phyloP scores from a whole-genome alignment of 371 early-diverging fungal species.

The Homolaphlyctis polyrhiza region DNA sequence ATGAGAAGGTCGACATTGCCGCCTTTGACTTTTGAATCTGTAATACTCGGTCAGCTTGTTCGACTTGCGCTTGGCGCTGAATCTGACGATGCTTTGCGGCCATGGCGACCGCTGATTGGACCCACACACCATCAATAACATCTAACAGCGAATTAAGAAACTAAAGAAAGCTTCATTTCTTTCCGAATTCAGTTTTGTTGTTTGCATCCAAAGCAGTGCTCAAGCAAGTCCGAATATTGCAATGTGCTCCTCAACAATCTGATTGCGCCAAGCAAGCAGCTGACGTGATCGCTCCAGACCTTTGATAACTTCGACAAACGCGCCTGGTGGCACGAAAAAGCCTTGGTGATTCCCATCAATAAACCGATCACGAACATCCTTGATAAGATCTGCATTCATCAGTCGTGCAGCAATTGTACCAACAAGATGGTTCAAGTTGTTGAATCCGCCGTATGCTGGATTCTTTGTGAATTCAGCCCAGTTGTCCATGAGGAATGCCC shows the following conservation, averaged over 20 bases:
- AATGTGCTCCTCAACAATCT: not conserved
- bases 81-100: not conserved
- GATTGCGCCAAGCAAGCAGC: constrained; percentile 47
- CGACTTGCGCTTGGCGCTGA: not conserved
- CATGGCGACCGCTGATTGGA: not conserved
- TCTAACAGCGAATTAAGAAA: too few species aligned
- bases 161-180: too few species aligned
- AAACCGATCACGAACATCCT: constrained; percentile 69
- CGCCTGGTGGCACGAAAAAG: constrained; percentile 25
- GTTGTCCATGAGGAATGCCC: constrained; percentile 70
- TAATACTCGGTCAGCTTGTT: not conserved
- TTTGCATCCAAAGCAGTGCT: too few species aligned
- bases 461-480: constrained; percentile 34
- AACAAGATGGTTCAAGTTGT: constrained; percentile 52
- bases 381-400: constrained; percentile 56
- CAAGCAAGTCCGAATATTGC: too few species aligned
- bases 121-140: too few species aligned
- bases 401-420: constrained; percentile 66
- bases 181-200: too few species aligned
- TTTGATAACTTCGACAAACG: constrained; percentile 12
- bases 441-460: constrained; percentile 8
- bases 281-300: constrained; percentile 18
- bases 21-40: not conserved
- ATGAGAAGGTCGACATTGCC: not conserved
- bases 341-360: constrained; percentile 63